Conservation (phyloP, 106 monocot genomes). For the Apostasia ramifera region DNA sequence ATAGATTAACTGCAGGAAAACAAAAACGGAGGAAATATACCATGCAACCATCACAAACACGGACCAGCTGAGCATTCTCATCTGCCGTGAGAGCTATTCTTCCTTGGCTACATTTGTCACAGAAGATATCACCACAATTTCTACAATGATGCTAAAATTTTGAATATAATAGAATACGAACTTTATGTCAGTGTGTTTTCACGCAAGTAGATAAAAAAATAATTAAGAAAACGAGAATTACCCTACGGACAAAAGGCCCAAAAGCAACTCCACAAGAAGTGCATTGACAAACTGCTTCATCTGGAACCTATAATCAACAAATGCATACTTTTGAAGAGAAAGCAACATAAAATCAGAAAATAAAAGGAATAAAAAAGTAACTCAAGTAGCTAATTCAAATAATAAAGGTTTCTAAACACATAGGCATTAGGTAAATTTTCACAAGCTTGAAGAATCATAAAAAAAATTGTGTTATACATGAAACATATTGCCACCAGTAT, state of each 20-base stretch:
- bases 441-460: too few relatives aligned
- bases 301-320: slow-evolving; percentile 52
- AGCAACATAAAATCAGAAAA: too few relatives aligned
- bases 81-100: slow-evolving; percentile 82
- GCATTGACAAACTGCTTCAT: slow-evolving; percentile 82
- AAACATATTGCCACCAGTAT: too few relatives aligned
- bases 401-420: too few relatives aligned
- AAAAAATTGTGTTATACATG: too few relatives aligned
- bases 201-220: background rate
- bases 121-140: slow-evolving; percentile 94
- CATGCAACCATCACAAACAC: slow-evolving; percentile 92
- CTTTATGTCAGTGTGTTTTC: background rate
- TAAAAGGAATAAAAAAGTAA: too few relatives aligned
- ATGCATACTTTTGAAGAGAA: too few relatives aligned
- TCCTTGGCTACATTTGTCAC: slow-evolving; percentile 84
- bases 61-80: slow-evolving; percentile 59
- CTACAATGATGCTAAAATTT: slow-evolving; percentile 78
- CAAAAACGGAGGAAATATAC: slow-evolving; percentile 21
- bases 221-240: slow-evolving; percentile 16
- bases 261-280: slow-evolving; percentile 72
- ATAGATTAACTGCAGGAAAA: background rate
- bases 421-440: too few relatives aligned
- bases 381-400: too few relatives aligned
- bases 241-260: slow-evolving; percentile 77
- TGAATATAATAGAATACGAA: background rate